phyloP scores from a whole-genome alignment of 805 yeast species.

The Kurtzmaniella fragi region DNA sequence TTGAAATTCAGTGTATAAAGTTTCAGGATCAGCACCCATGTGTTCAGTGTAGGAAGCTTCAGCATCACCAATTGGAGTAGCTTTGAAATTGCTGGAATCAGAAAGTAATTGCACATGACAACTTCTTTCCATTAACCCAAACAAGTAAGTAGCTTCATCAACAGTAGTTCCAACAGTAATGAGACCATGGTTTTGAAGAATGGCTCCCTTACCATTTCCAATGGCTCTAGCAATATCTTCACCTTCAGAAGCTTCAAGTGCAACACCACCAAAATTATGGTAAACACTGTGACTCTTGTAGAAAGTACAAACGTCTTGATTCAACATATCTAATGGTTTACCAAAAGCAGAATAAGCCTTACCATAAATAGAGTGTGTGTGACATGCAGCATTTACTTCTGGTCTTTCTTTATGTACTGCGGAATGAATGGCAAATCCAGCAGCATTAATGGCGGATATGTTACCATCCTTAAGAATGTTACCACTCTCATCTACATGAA shows the following conservation, averaged over 20 bases:
- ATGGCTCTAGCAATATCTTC: constrained; percentile 23
- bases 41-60: constrained; percentile 64
- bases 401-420: constrained; percentile 65
- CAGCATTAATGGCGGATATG: constrained; percentile 52
- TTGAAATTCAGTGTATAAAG: constrained; percentile 68
- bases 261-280: constrained; percentile 73
- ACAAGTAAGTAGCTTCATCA: constrained; percentile 34
- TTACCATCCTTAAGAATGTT: constrained; percentile 55
- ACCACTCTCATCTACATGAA: constrained; percentile 51
- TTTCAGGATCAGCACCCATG: constrained; percentile 57
- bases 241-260: constrained; percentile 34
- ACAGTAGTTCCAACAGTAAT: constrained; percentile 30
- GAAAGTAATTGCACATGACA: constrained; percentile 28
- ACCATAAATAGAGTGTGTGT: constrained; percentile 62
- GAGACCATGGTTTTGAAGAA: constrained; percentile 30
- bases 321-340: constrained; percentile 67
- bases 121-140: constrained; percentile 24
- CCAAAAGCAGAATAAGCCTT: constrained; percentile 65
- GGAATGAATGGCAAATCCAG: constrained; percentile 69
- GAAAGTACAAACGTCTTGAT: constrained; percentile 70
- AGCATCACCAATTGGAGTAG: constrained; percentile 52
- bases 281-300: constrained; percentile 66
- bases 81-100: constrained; percentile 7
- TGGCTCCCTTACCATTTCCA: constrained; percentile 26
- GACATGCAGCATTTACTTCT: constrained; percentile 68